A percentile compares a stretch with the other conserved stretches of the same genome.
Conservation (phyloP, 257 asterid genomes). For the Paraleonurus japonicus region DNA sequence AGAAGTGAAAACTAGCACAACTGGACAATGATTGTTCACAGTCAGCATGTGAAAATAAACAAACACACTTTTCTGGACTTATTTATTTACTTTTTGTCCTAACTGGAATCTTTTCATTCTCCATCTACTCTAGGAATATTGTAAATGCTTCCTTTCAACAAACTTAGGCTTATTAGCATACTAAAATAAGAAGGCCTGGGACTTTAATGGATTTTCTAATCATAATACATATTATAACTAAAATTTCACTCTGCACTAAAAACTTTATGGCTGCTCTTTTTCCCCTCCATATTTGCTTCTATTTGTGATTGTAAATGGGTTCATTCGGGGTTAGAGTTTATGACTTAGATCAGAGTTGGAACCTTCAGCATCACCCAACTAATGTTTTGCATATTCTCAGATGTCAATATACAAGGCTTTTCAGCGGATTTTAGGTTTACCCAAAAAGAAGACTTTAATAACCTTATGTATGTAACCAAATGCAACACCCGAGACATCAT, state of each 20-base stretch:
- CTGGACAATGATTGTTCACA: neutral
- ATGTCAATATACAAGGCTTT: neutral
- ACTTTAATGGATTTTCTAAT: neutral
- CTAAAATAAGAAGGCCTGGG: neutral
- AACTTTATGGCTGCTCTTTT: neutral
- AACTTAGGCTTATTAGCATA: neutral
- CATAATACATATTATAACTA: neutral
- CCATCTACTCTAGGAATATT: neutral
- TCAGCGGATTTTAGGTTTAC: neutral
- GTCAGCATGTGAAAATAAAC: neutral
- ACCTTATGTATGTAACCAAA: slow-evolving; percentile 90
- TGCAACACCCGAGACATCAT: slow-evolving; percentile 76
- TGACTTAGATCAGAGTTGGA: too few relatives aligned
- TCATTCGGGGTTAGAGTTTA: too few relatives aligned
- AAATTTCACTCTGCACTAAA: neutral
- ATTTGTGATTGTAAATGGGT: too few relatives aligned
- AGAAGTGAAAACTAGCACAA: slow-evolving; percentile 10
- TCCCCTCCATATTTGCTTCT: too few relatives aligned
- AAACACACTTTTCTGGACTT: neutral
- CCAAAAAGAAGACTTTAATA: neutral
- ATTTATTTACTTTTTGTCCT: slow-evolving; percentile 1
- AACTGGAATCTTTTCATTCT: neutral
- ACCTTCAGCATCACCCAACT: neutral
- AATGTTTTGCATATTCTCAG: neutral
- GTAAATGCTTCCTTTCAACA: neutral